Evolutionary conservation across 306 rosid genomes (phyloP).

Genomic region (Macrotyloma uniflorum): DNA sequence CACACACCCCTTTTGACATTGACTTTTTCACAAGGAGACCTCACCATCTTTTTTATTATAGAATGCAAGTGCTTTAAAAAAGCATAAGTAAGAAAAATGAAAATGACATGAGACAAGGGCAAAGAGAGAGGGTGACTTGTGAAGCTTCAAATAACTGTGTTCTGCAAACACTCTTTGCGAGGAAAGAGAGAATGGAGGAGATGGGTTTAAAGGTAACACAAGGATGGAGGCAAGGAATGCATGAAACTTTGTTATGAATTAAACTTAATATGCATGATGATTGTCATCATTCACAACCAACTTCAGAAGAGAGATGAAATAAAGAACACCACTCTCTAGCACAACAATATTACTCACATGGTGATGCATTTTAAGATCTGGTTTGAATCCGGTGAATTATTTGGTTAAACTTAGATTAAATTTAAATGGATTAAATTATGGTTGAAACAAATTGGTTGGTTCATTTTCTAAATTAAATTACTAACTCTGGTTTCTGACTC

Average conservation of each 20-base stretch:
- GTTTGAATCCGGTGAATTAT: constrained; percentile 70
- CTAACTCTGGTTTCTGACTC: constrained; percentile 40
- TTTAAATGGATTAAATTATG: constrained; percentile 42
- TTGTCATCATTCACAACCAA: constrained; percentile 42
- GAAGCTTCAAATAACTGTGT: constrained; percentile 27
- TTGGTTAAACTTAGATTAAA: constrained; percentile 57
- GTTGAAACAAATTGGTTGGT: constrained; percentile 39
- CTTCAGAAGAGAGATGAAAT: constrained; percentile 35
- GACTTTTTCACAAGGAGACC: constrained; percentile 60
- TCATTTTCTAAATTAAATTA: constrained; percentile 42
- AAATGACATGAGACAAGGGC: neutral
- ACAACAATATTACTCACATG: constrained; percentile 37
- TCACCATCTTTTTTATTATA: constrained; percentile 59
- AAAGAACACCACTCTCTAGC: constrained; percentile 44
- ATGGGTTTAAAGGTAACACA: constrained; percentile 61
- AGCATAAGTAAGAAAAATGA: neutral
- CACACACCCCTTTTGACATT: constrained; percentile 56
- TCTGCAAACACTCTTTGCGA: constrained; percentile 47
- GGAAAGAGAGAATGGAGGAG: constrained; percentile 45
- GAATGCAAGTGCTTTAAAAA: constrained; percentile 34
- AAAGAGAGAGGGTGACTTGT: neutral
- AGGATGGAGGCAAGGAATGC: constrained; percentile 76
- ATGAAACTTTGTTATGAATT: constrained; percentile 54
- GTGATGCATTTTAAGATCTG: constrained; percentile 47
- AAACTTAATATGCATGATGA: constrained; percentile 68